A percentile compares a stretch with the other conserved stretches of the same genome.
These are phyloP conservation scores for Diaporthe sp. DNA, from an alignment of 2,329 filamentous ascomycete species.

Conservation along the genomic window DNA sequence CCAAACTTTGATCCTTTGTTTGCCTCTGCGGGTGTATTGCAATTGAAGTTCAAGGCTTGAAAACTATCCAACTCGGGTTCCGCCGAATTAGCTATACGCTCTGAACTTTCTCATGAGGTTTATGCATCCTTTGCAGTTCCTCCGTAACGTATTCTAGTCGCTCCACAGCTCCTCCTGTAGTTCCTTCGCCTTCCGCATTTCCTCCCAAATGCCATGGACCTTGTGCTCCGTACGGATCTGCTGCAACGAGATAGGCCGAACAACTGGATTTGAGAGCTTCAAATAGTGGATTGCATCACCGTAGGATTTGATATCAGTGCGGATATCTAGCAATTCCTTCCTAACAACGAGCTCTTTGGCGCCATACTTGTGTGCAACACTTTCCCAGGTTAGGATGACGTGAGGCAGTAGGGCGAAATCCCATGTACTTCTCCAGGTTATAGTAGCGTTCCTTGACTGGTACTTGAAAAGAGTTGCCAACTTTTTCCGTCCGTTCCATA, in stretches of 20 bases:
- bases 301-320: neutral
- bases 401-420: constrained; percentile 44
- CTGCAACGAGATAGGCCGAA: neutral
- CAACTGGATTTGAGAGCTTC: neutral
- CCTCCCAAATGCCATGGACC: neutral
- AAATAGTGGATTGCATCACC: constrained; percentile 5
- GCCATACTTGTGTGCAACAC: constrained; percentile 45
- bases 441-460: constrained; percentile 44
- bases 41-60: neutral
- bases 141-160: neutral
- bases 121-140: neutral
- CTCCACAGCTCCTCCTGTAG: neutral
- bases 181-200: neutral
- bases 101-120: neutral
- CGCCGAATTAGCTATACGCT: neutral
- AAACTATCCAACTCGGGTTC: neutral
- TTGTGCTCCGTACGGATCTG: neutral
- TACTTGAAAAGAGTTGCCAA: constrained; percentile 51
- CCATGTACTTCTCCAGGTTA: constrained; percentile 50
- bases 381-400: constrained; percentile 48
- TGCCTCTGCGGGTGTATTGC: neutral
- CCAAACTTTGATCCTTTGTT: neutral
- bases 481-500: constrained; percentile 52
- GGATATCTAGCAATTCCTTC: constrained; percentile 39
- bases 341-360: constrained; percentile 43